A percentile compares a stretch with the other conserved stretches of the same genome.
These are phyloP conservation scores for Hypomontagnella monticulosa DNA, from an alignment of 495 filamentous ascomycete species.

Conservation along the genomic window DNA sequence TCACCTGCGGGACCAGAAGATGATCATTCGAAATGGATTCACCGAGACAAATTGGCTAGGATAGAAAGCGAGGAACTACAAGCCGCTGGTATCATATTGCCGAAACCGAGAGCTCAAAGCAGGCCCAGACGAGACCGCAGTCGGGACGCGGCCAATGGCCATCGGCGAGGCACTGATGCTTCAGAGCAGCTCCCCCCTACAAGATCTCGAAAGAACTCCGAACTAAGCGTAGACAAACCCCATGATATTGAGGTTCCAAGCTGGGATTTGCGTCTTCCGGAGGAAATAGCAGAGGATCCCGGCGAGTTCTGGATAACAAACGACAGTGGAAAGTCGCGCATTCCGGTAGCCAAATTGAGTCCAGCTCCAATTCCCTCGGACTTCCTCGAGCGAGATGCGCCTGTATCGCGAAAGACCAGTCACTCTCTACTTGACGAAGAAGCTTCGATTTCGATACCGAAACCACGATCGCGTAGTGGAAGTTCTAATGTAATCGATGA, in stretches of 20 bases:
- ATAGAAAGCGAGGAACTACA: conserved; percentile 95
- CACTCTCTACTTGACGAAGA: conserved; percentile 60
- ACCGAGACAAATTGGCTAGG: conserved; percentile 90
- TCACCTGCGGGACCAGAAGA: conserved; percentile 11
- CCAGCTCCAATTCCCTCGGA: conserved; percentile 77
- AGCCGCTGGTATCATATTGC: conserved; percentile 80
- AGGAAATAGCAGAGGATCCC: conserved; percentile 79
- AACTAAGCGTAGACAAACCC: conserved; percentile 47
- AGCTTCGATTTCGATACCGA: conserved; percentile 61
- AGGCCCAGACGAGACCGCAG: conserved; percentile 60
- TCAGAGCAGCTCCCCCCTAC: conserved; percentile 43
- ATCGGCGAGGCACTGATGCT: conserved; percentile 59
- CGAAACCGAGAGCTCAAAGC: conserved; percentile 68
- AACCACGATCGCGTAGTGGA: conserved; percentile 74
- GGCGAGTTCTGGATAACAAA: conserved; percentile 55
- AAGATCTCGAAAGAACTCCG: conserved; percentile 60
- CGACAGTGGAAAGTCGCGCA: conserved; percentile 68
- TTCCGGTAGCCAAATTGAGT: conserved; percentile 82
- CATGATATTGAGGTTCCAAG: conserved; percentile 44
- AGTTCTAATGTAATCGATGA: conserved; percentile 67
- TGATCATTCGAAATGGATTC: conserved; percentile 84
- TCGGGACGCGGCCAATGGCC: conserved; percentile 41
- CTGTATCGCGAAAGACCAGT: conserved; percentile 69
- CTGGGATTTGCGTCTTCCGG: conserved; percentile 81
- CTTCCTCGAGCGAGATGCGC: conserved; percentile 76